Conservation (phyloP, 805 yeast genomes). For the Cyberlindnera xishuangbannaensis region DNA sequence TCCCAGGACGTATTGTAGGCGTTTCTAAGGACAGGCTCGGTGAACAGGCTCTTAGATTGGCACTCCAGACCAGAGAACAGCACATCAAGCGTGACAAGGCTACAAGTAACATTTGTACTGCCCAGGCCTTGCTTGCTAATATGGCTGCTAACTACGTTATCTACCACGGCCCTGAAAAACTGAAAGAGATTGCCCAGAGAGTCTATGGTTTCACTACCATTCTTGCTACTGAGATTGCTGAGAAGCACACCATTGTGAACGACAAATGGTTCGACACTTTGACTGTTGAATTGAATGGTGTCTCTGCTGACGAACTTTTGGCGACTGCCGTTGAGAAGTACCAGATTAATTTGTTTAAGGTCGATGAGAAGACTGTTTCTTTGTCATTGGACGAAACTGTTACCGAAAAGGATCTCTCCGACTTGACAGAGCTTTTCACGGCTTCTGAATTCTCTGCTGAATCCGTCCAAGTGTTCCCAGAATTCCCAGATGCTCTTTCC, state of each 20-base stretch:
- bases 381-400: conserved; percentile 92
- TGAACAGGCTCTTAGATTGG: conserved; percentile 81
- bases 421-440: conserved; percentile 58
- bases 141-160: conserved; percentile 95
- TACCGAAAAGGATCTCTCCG: conserved; percentile 50
- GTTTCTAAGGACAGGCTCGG: conserved; percentile 89
- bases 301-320: conserved; percentile 51
- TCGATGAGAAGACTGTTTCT: conserved; percentile 54
- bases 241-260: conserved; percentile 48
- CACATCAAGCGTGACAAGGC: conserved; percentile 97
- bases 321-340: conserved; percentile 49
- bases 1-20: conserved; percentile 96
- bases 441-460: conserved; percentile 25
- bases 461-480: conserved; percentile 36
- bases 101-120: conserved; percentile 96
- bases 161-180: conserved; percentile 90
- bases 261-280: conserved; percentile 82
- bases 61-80: conserved; percentile 96
- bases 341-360: conserved; percentile 74
- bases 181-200: conserved; percentile 69
- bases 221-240: conserved; percentile 53
- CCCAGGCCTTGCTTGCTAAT: conserved; percentile 94
- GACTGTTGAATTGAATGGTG: conserved; percentile 50
- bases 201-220: conserved; percentile 69
- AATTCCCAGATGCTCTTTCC: conserved; percentile 40